These are phyloP conservation scores for Fomitopsis pulvina DNA, from an alignment of 768 basidiomycete species.

Conservation along the genomic window DNA sequence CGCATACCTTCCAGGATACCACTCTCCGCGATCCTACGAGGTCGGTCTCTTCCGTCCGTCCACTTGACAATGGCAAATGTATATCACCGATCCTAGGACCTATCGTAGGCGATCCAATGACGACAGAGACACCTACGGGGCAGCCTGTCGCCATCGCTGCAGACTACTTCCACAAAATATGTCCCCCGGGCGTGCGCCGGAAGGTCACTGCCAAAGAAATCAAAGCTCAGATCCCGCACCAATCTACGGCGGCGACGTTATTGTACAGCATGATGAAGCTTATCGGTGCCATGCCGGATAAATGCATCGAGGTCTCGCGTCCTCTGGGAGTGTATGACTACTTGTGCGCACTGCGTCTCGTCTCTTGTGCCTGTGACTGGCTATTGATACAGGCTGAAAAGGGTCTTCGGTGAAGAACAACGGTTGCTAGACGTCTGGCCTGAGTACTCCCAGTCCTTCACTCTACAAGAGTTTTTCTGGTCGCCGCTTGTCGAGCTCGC, in stretches of 20 bases:
- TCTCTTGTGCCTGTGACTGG: not conserved
- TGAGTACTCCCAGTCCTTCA: conserved; percentile 9
- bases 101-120: conserved; percentile 34
- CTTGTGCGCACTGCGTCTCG: conserved; percentile 31
- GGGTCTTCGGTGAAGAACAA: conserved; percentile 10
- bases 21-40: conserved; percentile 44
- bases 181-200: conserved; percentile 26
- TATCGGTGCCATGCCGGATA: conserved; percentile 19
- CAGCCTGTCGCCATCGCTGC: conserved; percentile 26
- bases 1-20: conserved; percentile 48
- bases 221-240: conserved; percentile 22
- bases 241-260: conserved; percentile 22
- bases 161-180: conserved; percentile 33
- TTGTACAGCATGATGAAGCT: conserved; percentile 34
- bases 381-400: not conserved
- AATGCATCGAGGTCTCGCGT: no score
- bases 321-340: conserved; percentile 40
- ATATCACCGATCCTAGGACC: conserved; percentile 26
- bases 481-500: conserved; percentile 18
- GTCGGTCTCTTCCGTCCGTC: conserved; percentile 14
- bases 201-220: conserved; percentile 21
- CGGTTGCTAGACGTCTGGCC: conserved; percentile 11
- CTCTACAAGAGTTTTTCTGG: conserved; percentile 16
- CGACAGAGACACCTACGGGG: conserved; percentile 24
- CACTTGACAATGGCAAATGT: not conserved